Base-by-base conservation (phyloP, 192 early-diverging fungal species). In the Umbelopsis sp. region DNA sequence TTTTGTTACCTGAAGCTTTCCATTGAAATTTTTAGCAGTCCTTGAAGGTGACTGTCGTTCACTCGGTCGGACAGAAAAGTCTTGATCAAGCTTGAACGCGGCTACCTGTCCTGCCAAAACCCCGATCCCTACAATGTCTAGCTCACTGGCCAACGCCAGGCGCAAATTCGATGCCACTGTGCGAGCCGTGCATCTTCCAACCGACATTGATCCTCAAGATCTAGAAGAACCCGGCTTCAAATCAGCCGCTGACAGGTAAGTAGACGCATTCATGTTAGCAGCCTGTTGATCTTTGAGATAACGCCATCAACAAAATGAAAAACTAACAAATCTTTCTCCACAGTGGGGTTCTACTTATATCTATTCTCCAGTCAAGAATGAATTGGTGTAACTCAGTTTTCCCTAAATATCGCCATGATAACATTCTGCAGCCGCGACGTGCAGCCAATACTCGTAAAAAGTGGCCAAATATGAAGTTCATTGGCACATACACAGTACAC, bases 401-500 rank as follows among this genome's bases (percentile, higher is more conserved):
- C 66, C 54, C 38, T 22, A 84, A 77, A 69, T 84, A 76, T 36
- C 49, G 45, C 36, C 65, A 65, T 32, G 79, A 81, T 65, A 43
- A 65, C 26, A 20, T 24, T 2, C 50, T 71, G 20, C 79, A 81
- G 45, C 79, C 79, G 17, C 70, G 71, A 51, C 51, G 75, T 34
- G 59, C 31, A 21, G 67, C 51, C 3, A 51, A 38, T 29, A 59
- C 71, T 9, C 54, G 75, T 31, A 59, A 65, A 29, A 74, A 74
- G 26, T 81, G 72, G 69, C 79, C 79, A 3, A 69, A 71, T 25
- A 74, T 81, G 79, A 45, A 41, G 4, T 51, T 29, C 29, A 43
- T 90, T 5, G 81, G 80, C 14, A 54, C 68, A 0, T 74, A 72
- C 41, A 83, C 85, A 34, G 45, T 90, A 1, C 75, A 85, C 44